Evolutionary conservation across 352 stramenopile genomes (phyloP).

Genomic region (Pseudoperonospora humuli): DNA sequence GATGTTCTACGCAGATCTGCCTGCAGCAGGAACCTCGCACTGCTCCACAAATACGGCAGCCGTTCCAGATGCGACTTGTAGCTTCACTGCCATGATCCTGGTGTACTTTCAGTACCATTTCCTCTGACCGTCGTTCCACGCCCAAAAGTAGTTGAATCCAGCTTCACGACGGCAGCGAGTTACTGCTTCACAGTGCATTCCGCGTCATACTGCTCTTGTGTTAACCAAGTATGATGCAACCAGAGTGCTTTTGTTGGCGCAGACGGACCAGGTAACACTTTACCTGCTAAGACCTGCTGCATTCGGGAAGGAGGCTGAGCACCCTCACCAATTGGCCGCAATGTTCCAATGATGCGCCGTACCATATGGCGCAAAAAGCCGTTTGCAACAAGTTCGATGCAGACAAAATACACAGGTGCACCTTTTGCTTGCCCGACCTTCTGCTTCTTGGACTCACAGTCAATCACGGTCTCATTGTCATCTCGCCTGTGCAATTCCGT

Average conservation of each 20-base stretch:
- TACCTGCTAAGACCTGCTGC: constrained; percentile 56
- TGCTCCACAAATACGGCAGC: too few relatives aligned
- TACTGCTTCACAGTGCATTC: constrained; percentile 29
- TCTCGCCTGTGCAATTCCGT: constrained; percentile 9
- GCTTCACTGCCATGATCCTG: too few relatives aligned
- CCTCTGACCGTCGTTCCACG: too few relatives aligned
- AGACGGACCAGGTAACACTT: constrained; percentile 50
- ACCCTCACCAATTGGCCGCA: constrained; percentile 74
- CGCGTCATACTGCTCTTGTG: constrained; percentile 58
- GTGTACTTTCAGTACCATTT: too few relatives aligned
- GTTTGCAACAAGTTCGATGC: constrained; percentile 75
- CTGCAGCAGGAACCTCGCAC: too few relatives aligned
- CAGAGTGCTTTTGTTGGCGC: constrained; percentile 72
- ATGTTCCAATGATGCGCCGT: constrained; percentile 73
- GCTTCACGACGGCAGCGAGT: neutral
- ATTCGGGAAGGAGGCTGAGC: constrained; percentile 43
- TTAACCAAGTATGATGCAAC: constrained; percentile 81
- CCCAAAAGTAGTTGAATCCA: too few relatives aligned
- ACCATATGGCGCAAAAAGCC: constrained; percentile 87
- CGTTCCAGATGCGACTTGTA: too few relatives aligned
- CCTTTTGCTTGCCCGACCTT: constrained; percentile 17
- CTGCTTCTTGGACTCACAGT: constrained; percentile 35
- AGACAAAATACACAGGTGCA: constrained; percentile 60
- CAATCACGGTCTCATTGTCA: constrained; percentile 4
- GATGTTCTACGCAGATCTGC: too few relatives aligned